phyloP scores from a whole-genome alignment of 768 basidiomycete genomes.

The Coprinellus micaceus region DNA sequence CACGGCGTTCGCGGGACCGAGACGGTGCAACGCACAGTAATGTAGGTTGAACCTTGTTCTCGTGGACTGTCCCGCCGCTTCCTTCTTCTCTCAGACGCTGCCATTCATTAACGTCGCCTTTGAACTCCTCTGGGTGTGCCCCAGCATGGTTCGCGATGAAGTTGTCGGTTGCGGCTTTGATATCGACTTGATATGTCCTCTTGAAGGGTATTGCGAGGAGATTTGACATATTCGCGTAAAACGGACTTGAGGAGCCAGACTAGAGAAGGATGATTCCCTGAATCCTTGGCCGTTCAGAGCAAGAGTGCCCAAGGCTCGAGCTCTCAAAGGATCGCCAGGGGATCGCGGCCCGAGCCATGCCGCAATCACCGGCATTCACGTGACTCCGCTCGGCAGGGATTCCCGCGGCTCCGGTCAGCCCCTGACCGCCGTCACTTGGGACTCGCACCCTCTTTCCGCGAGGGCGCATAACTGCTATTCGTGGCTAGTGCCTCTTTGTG shows the following conservation, averaged over 20 bases:
- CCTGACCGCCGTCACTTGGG: too few species aligned
- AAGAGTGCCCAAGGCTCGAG: neutral
- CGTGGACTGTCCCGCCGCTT: constrained; percentile 48
- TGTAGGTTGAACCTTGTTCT: constrained; percentile 48
- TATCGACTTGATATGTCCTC: constrained; percentile 52
- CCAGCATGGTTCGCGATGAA: constrained; percentile 69
- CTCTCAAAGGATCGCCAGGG: too few species aligned
- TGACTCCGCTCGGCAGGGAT: too few species aligned
- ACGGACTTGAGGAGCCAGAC: neutral
- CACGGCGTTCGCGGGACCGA: neutral
- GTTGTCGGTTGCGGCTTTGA: constrained; percentile 52
- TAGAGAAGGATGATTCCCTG: neutral
- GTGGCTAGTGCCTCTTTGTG: too few species aligned
- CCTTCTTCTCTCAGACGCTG: constrained; percentile 59
- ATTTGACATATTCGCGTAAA: constrained; percentile 66
- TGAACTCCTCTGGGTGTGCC: constrained; percentile 83
- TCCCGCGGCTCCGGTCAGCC: too few species aligned
- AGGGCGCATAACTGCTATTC: too few species aligned
- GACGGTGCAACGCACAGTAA: constrained; percentile 50
- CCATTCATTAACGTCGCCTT: constrained; percentile 71
- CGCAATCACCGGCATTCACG: too few species aligned
- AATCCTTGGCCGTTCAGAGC: neutral
- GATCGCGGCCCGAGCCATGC: too few species aligned
- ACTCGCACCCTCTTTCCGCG: too few species aligned
- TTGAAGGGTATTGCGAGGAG: constrained; percentile 75